Percentiles rank a stretch among this genome's conserved stretches.
Evolutionary conservation across 257 asterid genomes (phyloP).

Genomic region (Ehretia macrophylla): DNA sequence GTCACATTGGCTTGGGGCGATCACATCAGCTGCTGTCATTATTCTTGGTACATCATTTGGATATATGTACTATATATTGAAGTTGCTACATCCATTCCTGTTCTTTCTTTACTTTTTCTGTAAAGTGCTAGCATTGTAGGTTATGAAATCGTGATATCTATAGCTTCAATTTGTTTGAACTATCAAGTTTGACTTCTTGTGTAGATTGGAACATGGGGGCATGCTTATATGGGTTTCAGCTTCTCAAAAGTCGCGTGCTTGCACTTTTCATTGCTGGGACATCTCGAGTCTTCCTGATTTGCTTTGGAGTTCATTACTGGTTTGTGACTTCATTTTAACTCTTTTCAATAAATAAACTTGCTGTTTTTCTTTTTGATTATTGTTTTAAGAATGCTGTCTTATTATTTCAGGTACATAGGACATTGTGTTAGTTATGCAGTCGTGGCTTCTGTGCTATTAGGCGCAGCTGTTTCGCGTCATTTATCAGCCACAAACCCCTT

Average conservation of each 20-base stretch:
- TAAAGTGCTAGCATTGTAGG: not conserved
- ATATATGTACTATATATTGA: constrained; percentile 7
- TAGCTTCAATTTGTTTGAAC: constrained; percentile 5
- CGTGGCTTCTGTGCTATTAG: constrained; percentile 95
- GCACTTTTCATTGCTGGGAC: constrained; percentile 91
- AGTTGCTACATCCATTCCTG: not conserved
- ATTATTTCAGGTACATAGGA: constrained; percentile 73
- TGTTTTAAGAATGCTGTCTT: constrained; percentile 2
- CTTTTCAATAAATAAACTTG: not conserved
- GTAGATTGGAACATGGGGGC: constrained; percentile 99
- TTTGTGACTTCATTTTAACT: constrained; percentile 28
- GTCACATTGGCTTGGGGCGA: constrained; percentile 97
- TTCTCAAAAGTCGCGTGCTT: constrained; percentile 82
- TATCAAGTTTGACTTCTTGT: constrained; percentile 6
- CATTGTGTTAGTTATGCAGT: constrained; percentile 95
- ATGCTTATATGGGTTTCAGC: constrained; percentile 92
- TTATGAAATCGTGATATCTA: constrained; percentile 10
- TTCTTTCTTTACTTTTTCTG: not conserved
- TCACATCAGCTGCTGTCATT: constrained; percentile 89
- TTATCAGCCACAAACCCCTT: constrained; percentile 77
- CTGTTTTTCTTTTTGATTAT: not conserved
- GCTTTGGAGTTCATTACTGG: constrained; percentile 99
- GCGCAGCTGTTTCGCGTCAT: constrained; percentile 98
- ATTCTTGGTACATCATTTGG: constrained; percentile 69
- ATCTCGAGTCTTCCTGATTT: constrained; percentile 89